These are phyloP conservation scores for Iris pallida DNA, from an alignment of 116 monocot species.

Conservation along the genomic window DNA sequence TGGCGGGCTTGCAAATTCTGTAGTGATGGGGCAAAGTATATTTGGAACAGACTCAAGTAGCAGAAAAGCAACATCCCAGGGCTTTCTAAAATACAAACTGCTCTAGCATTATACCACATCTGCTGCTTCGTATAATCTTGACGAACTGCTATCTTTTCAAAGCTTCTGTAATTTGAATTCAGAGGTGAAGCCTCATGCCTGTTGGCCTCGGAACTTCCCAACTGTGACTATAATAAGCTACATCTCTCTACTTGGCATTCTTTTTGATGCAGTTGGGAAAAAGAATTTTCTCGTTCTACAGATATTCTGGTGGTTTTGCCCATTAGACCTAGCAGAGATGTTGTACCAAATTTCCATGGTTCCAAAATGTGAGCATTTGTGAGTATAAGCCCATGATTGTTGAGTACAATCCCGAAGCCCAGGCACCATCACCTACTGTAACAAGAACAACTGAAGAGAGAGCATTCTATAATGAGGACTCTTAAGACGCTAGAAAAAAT, in stretches of 20 bases:
- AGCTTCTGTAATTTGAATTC: slow-evolving; percentile 28
- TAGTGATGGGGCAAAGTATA: slow-evolving; percentile 39
- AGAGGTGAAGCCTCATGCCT: slow-evolving; percentile 20
- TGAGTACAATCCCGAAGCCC: slow-evolving; percentile 95
- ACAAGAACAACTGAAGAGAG: slow-evolving; percentile 68
- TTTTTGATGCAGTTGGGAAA: slow-evolving; percentile 17
- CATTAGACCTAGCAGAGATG: slow-evolving; percentile 24
- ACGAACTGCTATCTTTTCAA: slow-evolving; percentile 49
- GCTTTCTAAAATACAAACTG: slow-evolving; percentile 80
- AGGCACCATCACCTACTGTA: slow-evolving; percentile 65
- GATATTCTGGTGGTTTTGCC: slow-evolving; percentile 18
- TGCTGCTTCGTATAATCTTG: slow-evolving; percentile 43
- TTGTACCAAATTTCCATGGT: slow-evolving; percentile 81
- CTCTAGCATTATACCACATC: slow-evolving; percentile 64
- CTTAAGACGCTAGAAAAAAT: slow-evolving; percentile 3
- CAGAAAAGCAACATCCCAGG: slow-evolving; percentile 83
- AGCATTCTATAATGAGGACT: slow-evolving; percentile 48
- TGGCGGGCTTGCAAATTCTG: slow-evolving; percentile 45
- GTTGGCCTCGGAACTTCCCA: slow-evolving; percentile 12
- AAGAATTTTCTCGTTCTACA: neutral
- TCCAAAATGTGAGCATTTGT: slow-evolving; percentile 98
- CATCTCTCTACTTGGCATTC: neutral
- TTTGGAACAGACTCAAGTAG: slow-evolving; percentile 59
- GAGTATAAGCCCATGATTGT: slow-evolving; percentile 62
- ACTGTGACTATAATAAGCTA: slow-evolving; percentile 2